Conservation (phyloP, 352 stramenopile species). For the Aphanomyces invadans region DNA sequence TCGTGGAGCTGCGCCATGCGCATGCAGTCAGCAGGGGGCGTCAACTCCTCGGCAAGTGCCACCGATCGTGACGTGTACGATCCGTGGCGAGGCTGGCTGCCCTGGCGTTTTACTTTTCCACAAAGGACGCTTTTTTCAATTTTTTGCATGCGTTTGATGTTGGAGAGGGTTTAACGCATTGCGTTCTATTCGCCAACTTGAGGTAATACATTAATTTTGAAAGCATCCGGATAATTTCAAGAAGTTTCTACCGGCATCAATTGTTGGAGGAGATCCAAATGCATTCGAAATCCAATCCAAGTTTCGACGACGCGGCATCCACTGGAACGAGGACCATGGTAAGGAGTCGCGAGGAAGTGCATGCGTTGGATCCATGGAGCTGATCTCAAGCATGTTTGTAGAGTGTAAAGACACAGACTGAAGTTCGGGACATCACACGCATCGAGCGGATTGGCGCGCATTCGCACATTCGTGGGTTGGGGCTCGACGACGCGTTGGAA, state of each 20-base stretch:
- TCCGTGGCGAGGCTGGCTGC: no score
- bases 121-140: no score
- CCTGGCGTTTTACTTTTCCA: no score
- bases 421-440: conserved; percentile 96
- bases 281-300: conserved; percentile 23
- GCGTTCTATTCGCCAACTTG: no score
- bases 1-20: no score
- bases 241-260: conserved; percentile 20
- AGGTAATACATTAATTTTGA: not conserved
- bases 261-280: conserved; percentile 18
- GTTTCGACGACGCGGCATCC: not conserved
- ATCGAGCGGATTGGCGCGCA: conserved; percentile 98
- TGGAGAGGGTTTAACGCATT: no score
- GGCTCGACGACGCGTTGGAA: conserved; percentile 96
- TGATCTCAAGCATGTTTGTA: conserved; percentile 31
- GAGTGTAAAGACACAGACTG: conserved; percentile 74
- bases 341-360: no score
- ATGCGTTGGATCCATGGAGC: not conserved
- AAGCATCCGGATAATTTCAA: conserved; percentile 17
- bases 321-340: conserved; percentile 18
- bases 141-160: no score
- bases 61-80: no score
- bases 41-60: no score
- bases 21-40: no score
- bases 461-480: conserved; percentile 97